Evolutionary conservation across 176 grass and related monocot genomes (phyloP).

Genomic region (Oryza meridionalis): DNA sequence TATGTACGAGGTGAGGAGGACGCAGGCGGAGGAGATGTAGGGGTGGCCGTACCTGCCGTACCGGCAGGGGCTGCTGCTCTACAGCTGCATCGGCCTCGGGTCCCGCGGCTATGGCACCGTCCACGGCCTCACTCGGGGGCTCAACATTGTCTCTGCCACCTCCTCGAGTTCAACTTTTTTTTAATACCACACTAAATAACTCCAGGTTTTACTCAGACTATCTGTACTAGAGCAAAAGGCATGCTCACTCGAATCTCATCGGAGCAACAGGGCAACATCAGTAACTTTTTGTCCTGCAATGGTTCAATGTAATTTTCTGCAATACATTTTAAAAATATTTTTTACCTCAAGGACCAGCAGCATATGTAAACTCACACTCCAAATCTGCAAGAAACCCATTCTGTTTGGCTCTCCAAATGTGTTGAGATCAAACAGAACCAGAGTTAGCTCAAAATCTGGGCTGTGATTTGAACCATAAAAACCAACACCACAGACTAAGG

Average conservation of each 20-base stretch:
- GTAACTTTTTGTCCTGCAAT: neutral
- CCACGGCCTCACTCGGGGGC: no score
- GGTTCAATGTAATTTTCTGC: neutral
- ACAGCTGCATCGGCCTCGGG: no score
- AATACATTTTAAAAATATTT: slow-evolving; percentile 8
- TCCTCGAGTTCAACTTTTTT: no score
- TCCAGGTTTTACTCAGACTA: neutral
- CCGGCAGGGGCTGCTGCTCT: no score
- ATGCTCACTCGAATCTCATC: neutral
- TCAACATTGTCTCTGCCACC: no score
- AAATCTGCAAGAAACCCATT: neutral
- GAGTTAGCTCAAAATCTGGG: neutral
- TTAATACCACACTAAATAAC: neutral
- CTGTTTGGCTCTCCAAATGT: neutral
- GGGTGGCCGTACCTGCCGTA: no score
- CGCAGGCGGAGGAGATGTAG: no score
- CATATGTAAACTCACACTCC: no score
- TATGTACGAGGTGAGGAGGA: no score
- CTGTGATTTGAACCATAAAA: neutral
- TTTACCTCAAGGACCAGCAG: neutral
- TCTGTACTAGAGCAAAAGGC: no score
- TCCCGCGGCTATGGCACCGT: no score
- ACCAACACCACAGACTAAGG: neutral
- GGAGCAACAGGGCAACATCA: neutral
- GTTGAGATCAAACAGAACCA: neutral